These are phyloP conservation scores for Amaranthus tricolor DNA, from an alignment of 179 eudicot genomes.

Conservation along the genomic window DNA sequence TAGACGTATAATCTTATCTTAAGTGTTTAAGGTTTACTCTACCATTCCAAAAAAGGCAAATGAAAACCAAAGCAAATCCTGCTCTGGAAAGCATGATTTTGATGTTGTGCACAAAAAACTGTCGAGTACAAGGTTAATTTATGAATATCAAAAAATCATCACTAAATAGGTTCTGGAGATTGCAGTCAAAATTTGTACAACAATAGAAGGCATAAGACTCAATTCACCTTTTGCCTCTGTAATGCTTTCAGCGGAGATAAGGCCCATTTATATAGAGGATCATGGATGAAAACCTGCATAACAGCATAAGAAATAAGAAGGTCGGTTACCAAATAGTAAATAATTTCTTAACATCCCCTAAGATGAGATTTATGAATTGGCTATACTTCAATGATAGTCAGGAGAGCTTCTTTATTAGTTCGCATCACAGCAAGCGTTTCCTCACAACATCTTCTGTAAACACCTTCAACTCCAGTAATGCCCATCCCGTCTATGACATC, in stretches of 20 bases:
- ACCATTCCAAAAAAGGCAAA: background rate
- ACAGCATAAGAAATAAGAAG: background rate
- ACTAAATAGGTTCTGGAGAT: background rate
- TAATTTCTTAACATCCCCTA: background rate
- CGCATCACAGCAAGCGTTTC: slow-evolving; percentile 95
- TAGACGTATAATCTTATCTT: background rate
- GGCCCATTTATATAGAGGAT: slow-evolving; percentile 98
- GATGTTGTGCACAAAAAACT: background rate
- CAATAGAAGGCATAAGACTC: slow-evolving; percentile 7
- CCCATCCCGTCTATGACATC: slow-evolving; percentile 99
- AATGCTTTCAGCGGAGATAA: slow-evolving; percentile 92
- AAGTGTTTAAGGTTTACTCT: background rate
- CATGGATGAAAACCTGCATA: slow-evolving; percentile 95
- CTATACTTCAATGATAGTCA: slow-evolving; percentile 86
- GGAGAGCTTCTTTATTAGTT: slow-evolving; percentile 90
- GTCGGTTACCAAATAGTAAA: slow-evolving; percentile 9
- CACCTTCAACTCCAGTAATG: slow-evolving; percentile 93
- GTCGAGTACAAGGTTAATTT: background rate
- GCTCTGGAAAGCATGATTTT: background rate
- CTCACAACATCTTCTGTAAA: slow-evolving; percentile 92
- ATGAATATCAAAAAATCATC: background rate
- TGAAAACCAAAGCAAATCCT: background rate
- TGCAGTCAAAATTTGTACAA: background rate
- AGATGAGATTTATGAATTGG: background rate
- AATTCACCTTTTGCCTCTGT: slow-evolving; percentile 83